Evolutionary conservation across 495 filamentous ascomycete species (phyloP).

Genomic region (Xylaria venustula): DNA sequence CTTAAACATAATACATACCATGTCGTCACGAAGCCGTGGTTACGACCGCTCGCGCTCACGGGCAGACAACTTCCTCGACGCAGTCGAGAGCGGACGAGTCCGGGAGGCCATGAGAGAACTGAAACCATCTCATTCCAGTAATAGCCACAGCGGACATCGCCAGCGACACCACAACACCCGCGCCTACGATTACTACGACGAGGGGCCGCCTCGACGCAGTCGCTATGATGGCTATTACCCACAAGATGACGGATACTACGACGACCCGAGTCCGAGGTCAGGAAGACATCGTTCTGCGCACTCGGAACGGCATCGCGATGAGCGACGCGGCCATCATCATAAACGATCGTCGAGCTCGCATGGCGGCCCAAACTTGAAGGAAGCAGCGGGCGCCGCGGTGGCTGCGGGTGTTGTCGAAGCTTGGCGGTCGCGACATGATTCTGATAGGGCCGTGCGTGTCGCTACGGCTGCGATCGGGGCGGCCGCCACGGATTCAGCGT

Average conservation of each 20-base stretch:
- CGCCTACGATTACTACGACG: slow-evolving; percentile 1
- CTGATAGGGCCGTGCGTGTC: neutral
- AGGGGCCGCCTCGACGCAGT: neutral
- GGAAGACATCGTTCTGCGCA: neutral
- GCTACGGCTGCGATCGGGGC: slow-evolving; percentile 15
- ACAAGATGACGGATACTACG: neutral
- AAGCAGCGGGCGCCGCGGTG: slow-evolving; percentile 11
- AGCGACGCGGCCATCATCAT: neutral
- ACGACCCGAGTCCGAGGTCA: neutral
- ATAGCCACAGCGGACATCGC: neutral
- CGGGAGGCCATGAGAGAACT: slow-evolving; percentile 3
- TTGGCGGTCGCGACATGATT: slow-evolving; percentile 12
- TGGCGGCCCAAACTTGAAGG: slow-evolving; percentile 1
- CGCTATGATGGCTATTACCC: slow-evolving; percentile 5
- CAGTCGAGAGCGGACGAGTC: slow-evolving; percentile 5
- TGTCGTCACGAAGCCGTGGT: slow-evolving; percentile 7
- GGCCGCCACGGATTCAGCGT: slow-evolving; percentile 11
- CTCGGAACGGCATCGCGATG: neutral
- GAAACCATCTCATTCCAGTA: neutral
- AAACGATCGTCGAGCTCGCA: neutral
- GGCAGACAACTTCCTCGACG: slow-evolving; percentile 8
- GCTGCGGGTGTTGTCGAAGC: slow-evolving; percentile 15
- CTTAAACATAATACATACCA: neutral
- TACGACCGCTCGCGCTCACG: slow-evolving; percentile 12
- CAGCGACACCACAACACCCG: neutral